A percentile compares a stretch with the other conserved stretches of the same genome.
phyloP scores from a whole-genome alignment of 371 early-diverging fungal species.

The Lichtheimia ornata region DNA sequence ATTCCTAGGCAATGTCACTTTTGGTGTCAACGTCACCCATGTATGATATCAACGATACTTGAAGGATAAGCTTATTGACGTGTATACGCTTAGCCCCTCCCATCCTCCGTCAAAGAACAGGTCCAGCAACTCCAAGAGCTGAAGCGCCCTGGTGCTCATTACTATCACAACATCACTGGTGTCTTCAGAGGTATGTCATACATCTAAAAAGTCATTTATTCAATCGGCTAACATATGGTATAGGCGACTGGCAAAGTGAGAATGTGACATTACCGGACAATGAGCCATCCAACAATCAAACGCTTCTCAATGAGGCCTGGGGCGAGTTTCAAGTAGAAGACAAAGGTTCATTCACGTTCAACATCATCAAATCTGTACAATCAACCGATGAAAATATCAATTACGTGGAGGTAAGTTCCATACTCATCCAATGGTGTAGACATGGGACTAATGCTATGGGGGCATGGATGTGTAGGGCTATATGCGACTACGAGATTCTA shows the following conservation, averaged over 20 bases:
- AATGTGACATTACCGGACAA: constrained; percentile 30
- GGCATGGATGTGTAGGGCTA: constrained; percentile 38
- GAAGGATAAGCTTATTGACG: no score
- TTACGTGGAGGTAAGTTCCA: constrained; percentile 51
- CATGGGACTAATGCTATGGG: neutral
- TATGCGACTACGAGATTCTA: constrained; percentile 54
- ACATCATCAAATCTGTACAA: constrained; percentile 39
- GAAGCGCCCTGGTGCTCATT: constrained; percentile 35
- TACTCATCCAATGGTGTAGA: neutral
- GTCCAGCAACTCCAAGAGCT: constrained; percentile 26
- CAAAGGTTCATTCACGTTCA: constrained; percentile 46
- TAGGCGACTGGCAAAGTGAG: constrained; percentile 41
- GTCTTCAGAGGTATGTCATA: constrained; percentile 54
- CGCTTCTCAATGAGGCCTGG: constrained; percentile 33
- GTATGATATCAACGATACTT: constrained; percentile 28
- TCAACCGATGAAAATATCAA: constrained; percentile 51
- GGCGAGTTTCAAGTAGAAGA: constrained; percentile 35
- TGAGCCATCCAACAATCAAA: constrained; percentile 24
- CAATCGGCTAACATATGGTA: neutral
- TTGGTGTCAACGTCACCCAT: constrained; percentile 51
- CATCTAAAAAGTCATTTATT: neutral
- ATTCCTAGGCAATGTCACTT: constrained; percentile 49
- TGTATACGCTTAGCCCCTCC: constrained; percentile 38
- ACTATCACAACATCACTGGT: constrained; percentile 66
- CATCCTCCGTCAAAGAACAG: constrained; percentile 30